Evolutionary conservation across 148 eudicot genomes (phyloP).

Genomic region (Chenopodium album): DNA sequence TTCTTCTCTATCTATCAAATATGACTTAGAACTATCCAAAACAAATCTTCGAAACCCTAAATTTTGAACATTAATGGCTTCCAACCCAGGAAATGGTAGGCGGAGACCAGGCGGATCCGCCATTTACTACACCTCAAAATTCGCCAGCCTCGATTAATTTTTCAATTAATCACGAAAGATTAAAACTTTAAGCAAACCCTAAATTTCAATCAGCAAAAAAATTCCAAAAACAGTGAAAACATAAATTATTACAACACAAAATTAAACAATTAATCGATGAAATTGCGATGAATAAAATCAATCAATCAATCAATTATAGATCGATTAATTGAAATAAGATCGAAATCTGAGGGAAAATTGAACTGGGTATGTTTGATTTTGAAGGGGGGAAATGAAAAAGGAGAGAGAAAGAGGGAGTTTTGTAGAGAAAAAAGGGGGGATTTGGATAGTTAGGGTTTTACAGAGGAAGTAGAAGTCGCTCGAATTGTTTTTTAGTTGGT

Average conservation of each 20-base stretch:
- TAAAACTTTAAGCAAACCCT: background rate
- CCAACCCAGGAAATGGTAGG: constrained; percentile 28
- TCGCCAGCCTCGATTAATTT: constrained; percentile 67
- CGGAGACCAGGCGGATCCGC: constrained; percentile 78
- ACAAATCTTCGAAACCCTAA: constrained; percentile 25
- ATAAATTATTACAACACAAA: background rate
- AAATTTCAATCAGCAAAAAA: constrained; percentile 3
- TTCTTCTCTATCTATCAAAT: constrained; percentile 26
- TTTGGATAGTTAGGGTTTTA: constrained; percentile 61
- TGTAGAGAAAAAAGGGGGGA: constrained; percentile 1
- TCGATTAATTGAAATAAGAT: constrained; percentile 26
- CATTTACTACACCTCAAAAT: constrained; percentile 52
- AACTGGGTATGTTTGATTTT: background rate
- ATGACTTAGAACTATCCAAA: background rate
- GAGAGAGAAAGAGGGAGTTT: constrained; percentile 11
- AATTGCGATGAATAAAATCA: background rate
- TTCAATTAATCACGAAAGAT: background rate
- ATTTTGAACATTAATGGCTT: constrained; percentile 3
- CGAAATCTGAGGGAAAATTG: constrained; percentile 7
- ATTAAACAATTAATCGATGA: background rate
- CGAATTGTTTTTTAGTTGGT: constrained; percentile 17
- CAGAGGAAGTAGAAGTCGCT: constrained; percentile 27
- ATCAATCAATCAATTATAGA: constrained; percentile 8
- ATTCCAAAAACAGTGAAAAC: background rate
- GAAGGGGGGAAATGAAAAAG: background rate